Conservation (phyloP, 768 basidiomycete genomes). For the Calocera viscosa region DNA sequence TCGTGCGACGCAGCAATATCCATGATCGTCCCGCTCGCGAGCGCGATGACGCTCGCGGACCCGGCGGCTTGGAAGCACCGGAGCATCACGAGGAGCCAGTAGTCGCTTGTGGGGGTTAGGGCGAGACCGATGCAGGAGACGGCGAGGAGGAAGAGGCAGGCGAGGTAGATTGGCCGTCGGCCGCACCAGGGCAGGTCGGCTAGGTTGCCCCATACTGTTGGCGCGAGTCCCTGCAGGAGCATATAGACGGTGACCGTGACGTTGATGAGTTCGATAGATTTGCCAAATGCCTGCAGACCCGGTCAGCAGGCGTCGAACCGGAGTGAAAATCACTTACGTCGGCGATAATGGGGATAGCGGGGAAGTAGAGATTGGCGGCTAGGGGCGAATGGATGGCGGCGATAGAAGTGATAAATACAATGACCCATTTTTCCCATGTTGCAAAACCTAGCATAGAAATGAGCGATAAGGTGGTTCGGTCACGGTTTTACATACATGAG, state of each 20-base stretch:
- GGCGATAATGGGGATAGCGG: conserved; percentile 59
- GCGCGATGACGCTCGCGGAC: conserved; percentile 63
- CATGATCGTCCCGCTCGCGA: conserved; percentile 68
- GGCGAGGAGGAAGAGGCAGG: conserved; percentile 50
- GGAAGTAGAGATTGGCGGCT: conserved; percentile 49
- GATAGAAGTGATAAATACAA: conserved; percentile 1
- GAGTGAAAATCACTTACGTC: not conserved
- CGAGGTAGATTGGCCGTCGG: conserved; percentile 48
- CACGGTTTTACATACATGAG: not conserved
- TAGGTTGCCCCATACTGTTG: conserved; percentile 51
- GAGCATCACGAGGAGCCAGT: conserved; percentile 70
- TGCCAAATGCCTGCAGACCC: conserved; percentile 38
- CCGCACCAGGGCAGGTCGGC: conserved; percentile 45
- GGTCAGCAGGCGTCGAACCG: not conserved
- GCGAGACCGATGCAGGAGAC: conserved; percentile 56
- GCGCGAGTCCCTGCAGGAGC: conserved; percentile 48
- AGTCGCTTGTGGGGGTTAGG: conserved; percentile 43
- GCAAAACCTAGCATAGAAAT: not conserved
- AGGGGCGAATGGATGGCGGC: not conserved
- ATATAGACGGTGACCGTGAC: conserved; percentile 71
- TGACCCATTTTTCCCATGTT: conserved; percentile 3
- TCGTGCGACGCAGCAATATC: conserved; percentile 65
- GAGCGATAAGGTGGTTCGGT: not conserved
- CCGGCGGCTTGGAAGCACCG: conserved; percentile 69
- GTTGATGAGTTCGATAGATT: conserved; percentile 60